Evolutionary conservation across 257 asterid genomes (phyloP), one percentile per base, ranked within the genome.

Genomic region (Primulina tabacum): DNA sequence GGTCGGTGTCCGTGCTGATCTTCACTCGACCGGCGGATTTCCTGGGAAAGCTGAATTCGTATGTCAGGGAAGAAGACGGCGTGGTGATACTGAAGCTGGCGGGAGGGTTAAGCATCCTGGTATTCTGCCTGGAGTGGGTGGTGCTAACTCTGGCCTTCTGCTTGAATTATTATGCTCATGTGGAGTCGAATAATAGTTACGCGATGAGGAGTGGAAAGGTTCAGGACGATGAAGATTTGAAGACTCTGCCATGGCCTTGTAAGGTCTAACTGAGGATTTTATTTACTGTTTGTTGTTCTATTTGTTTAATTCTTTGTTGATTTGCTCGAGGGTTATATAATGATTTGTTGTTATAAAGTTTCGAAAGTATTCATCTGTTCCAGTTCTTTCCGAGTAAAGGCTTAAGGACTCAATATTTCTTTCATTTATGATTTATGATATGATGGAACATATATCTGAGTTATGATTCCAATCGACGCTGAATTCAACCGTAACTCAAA

Each of bases 171-270:
- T 88, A 84, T 60, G 91, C 93, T 20, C 83, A 84, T 62, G 85
- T 83, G 50, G 96, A 90, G 72, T 78, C 82, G 69, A 76, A 71
- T 60, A 69, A 35, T 17, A 62, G 40, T 32, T 64, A 74, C 9
- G 82, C 68, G 64, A 71, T 59, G 82, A 89, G 81, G 69, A 81
- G 85, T 72, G 88, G 84, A 28, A 92, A 89, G 69, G 92, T 88
- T 55, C 87, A 80, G 59, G 88, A 82, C 71, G 95, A 88, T 2
- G 96, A 86, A 52, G 96, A 92, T 74, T 62, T 89, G 83, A 92
- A 92, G 87, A 85, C 75, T 56, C 88, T 86, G 95, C 97, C 98
- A 30, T 89, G 92, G 95, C 98, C 97, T 21, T 82, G 81, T 47
- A 92, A 83, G 83, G 97, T 92, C 55, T 85, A 72, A 72, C 12